Conservation (phyloP, 2,329 filamentous ascomycete species). For the Colletotrichum aenigma region DNA sequence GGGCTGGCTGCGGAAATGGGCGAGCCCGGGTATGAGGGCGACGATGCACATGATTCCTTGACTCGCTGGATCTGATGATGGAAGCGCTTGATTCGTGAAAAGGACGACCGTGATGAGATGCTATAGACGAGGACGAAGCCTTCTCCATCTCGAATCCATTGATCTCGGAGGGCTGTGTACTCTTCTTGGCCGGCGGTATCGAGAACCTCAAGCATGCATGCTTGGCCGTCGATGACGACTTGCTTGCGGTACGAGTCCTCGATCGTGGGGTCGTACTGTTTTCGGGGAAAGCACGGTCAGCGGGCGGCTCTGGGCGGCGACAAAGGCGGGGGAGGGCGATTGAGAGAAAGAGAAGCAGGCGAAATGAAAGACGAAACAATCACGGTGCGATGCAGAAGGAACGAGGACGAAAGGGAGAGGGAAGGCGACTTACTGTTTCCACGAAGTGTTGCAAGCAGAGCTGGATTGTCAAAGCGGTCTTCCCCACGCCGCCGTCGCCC, state of each 20-base stretch:
- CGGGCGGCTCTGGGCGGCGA: slow-evolving; percentile 18
- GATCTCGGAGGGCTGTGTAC: slow-evolving; percentile 94
- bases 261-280: slow-evolving; percentile 83
- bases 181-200: slow-evolving; percentile 99
- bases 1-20: slow-evolving; percentile 65
- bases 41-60: slow-evolving; percentile 85
- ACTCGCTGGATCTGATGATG: slow-evolving; percentile 97
- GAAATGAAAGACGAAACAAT: neutral
- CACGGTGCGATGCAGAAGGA: neutral
- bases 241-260: slow-evolving; percentile 89
- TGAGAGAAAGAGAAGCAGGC: slow-evolving; percentile 4
- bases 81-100: slow-evolving; percentile 92
- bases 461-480: slow-evolving; percentile 94
- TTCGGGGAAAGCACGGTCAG: slow-evolving; percentile 10
- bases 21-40: slow-evolving; percentile 78
- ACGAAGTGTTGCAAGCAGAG: slow-evolving; percentile 98
- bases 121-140: slow-evolving; percentile 98
- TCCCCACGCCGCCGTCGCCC: slow-evolving; percentile 91
- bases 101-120: slow-evolving; percentile 95
- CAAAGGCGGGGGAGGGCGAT: slow-evolving; percentile 8
- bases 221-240: slow-evolving; percentile 91
- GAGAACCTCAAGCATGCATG: slow-evolving; percentile 96
- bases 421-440: slow-evolving; percentile 70
- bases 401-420: neutral
- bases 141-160: slow-evolving; percentile 98